Conservation (phyloP, 805 yeast species). For the Metschnikowia henanensis region DNA sequence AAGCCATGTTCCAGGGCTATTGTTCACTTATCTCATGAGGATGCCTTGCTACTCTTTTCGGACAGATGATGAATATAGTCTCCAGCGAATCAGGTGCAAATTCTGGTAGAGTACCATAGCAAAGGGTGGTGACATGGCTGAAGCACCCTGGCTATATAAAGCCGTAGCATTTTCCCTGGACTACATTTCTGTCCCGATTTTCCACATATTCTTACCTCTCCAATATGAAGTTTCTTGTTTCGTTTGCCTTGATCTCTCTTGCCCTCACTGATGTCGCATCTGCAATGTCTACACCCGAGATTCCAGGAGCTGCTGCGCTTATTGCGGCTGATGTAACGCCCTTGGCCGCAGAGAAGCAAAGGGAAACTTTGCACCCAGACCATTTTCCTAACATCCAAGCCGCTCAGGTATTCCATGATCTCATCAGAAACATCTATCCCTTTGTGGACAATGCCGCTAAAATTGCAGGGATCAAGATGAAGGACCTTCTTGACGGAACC, state of each 20-base stretch:
- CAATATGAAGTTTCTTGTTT: not conserved
- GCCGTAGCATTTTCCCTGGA: not conserved
- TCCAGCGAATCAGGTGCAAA: not conserved
- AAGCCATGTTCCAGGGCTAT: not conserved
- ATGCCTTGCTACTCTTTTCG: not conserved
- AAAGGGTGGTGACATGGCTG: not conserved
- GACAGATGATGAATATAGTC: not conserved
- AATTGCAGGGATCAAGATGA: constrained; percentile 4
- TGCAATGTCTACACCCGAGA: not conserved
- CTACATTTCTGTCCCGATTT: not conserved
- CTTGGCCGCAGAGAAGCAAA: not conserved
- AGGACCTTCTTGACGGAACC: constrained; percentile 7
- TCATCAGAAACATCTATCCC: constrained; percentile 1
- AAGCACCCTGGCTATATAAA: not conserved
- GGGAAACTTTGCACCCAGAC: constrained; percentile 4
- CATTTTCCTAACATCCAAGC: constrained; percentile 6
- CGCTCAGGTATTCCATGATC: constrained; percentile 5
- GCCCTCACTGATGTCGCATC: not conserved
- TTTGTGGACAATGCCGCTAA: constrained; percentile 1
- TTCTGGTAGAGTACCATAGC: not conserved
- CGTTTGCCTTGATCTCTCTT: not conserved
- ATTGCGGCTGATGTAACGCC: not conserved
- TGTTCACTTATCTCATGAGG: not conserved
- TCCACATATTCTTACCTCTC: not conserved
- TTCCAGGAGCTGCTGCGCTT: not conserved